Base-by-base conservation (phyloP, 306 rosid genomes). In the Hylodesmum podocarpum region DNA sequence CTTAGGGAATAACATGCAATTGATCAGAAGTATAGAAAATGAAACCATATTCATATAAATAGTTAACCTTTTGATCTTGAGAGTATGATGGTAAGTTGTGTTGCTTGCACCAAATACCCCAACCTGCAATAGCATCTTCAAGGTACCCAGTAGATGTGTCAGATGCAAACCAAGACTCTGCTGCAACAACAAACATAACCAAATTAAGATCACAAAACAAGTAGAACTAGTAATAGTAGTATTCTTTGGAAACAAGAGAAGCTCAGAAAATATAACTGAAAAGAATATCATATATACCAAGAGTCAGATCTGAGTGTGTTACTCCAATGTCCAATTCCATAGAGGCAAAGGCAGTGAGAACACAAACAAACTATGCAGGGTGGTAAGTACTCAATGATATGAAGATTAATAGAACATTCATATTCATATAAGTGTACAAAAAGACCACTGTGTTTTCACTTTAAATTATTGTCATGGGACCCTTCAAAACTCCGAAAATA, bases 101-200 rank as follows among this genome's bases (percentile, higher is more conserved):
- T 19, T 85, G 51, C 18, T 82, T 82, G 77, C 77, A 79, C 88
- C 88, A 81, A 75, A 64, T 73, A 54, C 59, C 86, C 83, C 84
- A 81, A 5, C 84, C 86, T 53, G 72, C 62, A 50, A 85, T 78
- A 64, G 84, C 88, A 85, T 85, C 88, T 79, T 85, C 88, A 71
- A 85, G 88, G 83, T 85, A 85, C 37, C 88, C 86, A 70, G 70
- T 74, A 6, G 86, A 78, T 34, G 84, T 63, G 61, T 85, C 80
- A 69, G 59, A 79, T 16, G 59, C 67, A 70, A 81, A 72, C 86
- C 88, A 85, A 19, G 84, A 55, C 34, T 70, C 88, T 44, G 49
- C 84, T 70, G 50, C 72, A 78, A 4, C 72, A 69, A 55, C 77
- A 66, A 66, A 3, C 73, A 77, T 47, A 66, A 71, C 3, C 73